Conservation (phyloP, 352 stramenopile species). For the Globisporangium nodosum region DNA sequence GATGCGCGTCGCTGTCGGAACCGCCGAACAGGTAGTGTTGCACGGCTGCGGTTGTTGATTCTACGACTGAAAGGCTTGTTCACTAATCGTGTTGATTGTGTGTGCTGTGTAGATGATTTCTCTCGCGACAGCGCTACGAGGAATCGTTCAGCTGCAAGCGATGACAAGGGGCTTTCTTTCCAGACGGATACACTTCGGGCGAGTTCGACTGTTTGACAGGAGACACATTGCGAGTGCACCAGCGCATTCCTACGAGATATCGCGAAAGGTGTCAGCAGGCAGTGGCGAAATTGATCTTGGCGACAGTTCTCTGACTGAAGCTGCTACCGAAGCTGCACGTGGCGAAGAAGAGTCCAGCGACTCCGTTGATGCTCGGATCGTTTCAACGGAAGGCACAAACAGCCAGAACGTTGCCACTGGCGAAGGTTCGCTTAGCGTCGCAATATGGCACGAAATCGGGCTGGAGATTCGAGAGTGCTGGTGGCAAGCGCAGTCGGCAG, state of each 20-base stretch:
- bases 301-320: background rate
- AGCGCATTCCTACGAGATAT: background rate
- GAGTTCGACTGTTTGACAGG: background rate
- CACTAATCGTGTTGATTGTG: background rate
- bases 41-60: background rate
- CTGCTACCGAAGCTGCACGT: background rate
- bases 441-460: constrained; percentile 15
- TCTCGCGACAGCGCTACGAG: constrained; percentile 20
- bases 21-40: constrained; percentile 40
- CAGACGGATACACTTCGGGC: constrained; percentile 2
- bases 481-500: background rate
- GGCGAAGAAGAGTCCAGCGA: background rate
- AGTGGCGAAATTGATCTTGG: background rate
- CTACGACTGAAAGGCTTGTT: background rate
- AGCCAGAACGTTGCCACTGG: background rate
- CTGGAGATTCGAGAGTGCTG: constrained; percentile 27
- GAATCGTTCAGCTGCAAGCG: constrained; percentile 29
- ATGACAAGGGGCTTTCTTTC: constrained; percentile 21
- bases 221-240: background rate
- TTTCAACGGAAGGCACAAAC: background rate
- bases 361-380: background rate
- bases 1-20: constrained; percentile 33
- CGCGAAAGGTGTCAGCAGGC: background rate
- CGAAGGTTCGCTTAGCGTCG: background rate
- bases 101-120: constrained; percentile 20